Conservation (phyloP, 148 eudicot genomes). For the Fagopyrum homotropicum region DNA sequence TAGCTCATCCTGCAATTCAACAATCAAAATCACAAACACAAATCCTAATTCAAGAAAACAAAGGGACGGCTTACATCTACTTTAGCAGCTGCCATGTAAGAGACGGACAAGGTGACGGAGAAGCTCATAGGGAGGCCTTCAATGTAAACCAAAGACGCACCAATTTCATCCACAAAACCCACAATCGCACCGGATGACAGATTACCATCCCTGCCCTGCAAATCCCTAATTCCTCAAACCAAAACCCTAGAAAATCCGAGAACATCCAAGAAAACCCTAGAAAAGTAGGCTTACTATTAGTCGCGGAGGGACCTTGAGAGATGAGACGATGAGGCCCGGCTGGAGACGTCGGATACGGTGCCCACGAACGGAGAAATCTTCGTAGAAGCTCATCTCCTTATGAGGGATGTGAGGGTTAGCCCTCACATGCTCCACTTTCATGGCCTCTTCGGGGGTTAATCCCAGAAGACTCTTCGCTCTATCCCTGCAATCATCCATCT, state of each 20-base stretch:
- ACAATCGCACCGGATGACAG: conserved; percentile 65
- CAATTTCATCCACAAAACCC: conserved; percentile 64
- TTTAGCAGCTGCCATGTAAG: conserved; percentile 56
- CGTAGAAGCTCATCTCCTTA: conserved; percentile 37
- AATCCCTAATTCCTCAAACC: not conserved
- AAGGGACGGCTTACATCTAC: conserved; percentile 41
- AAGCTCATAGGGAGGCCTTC: conserved; percentile 53
- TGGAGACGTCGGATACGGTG: conserved; percentile 52
- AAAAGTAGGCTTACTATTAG: conserved; percentile 30
- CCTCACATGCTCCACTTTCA: conserved; percentile 23
- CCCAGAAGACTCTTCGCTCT: conserved; percentile 30
- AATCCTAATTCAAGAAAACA: not conserved
- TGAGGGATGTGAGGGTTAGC: conserved; percentile 36
- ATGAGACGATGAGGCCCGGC: conserved; percentile 37
- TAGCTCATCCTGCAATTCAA: conserved; percentile 6
- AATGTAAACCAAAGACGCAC: conserved; percentile 36
- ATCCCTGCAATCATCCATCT: conserved; percentile 24
- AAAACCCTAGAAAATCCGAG: no score
- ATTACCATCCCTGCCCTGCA: conserved; percentile 33
- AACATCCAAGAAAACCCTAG: no score
- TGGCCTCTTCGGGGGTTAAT: conserved; percentile 25
- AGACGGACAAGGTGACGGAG: conserved; percentile 72
- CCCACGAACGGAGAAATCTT: conserved; percentile 36
- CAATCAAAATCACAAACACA: not conserved
- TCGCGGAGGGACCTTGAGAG: conserved; percentile 58